Evolutionary conservation across 1,139 yeast genomes (phyloP), one percentile per base, ranked within the genome.

Genomic region (Wickerhamiella pararugosa): DNA sequence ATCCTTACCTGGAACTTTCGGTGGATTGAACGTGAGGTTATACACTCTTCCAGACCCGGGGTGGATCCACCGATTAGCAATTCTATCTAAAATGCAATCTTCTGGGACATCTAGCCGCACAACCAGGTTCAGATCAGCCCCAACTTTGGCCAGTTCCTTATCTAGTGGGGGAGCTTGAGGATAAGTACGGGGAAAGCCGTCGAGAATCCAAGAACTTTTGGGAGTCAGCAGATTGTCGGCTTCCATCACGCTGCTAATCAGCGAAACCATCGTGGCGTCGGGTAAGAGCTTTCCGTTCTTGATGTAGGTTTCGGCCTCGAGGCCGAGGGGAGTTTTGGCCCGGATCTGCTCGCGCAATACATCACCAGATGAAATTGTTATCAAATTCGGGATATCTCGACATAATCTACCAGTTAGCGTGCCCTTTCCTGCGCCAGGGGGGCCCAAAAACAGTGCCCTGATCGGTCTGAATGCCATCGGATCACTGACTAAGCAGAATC

Each of bases 361-460:
- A 59, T 86, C 95, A 2, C 97, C 97, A 0, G 94, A 79, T 2
- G 94, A 76, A 21, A 87, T 64, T 1, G 87, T 64, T 21, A 66
- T 59, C 46, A 65, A 55, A 39, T 52, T 56, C 1, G 78, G 71
- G 48, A 79, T 71, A 39, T 65, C 64, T 41, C 70, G 67, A 45
- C 79, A 59, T 8, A 87, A 64, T 45, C 76, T 67, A 1, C 78
- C 62, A 0, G 94, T 79, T 51, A 80, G 83, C 0, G 97, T 87
- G 1, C 96, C 96, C 57, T 87, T 87, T 2, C 96, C 96, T 1
- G 94, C 71, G 0, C 96, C 97, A 0, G 96, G 97, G 0, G 96
- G 94, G 5, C 96, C 96, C 41, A 86, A 63, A 7, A 86, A 65
- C 31, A 86, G 65, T 36, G 84, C 61, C 50, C 95, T 27, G 25